Percentiles rank a stretch among this genome's conserved stretches.
Conservation (phyloP, 1,139 yeast genomes). For the Schwanniomyces etchellsii region DNA sequence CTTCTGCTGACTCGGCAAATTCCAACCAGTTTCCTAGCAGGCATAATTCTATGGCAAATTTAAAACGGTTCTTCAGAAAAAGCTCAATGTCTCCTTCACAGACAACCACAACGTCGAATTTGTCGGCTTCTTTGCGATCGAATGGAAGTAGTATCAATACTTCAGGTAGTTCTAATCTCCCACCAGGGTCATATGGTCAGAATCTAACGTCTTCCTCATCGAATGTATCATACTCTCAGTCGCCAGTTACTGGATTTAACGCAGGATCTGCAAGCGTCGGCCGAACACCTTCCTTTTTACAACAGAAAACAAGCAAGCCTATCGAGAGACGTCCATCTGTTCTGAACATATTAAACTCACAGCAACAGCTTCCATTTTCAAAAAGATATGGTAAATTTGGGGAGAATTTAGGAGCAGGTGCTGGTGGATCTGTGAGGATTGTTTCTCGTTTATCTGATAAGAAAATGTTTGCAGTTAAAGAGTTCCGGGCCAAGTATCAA, state of each 20-base stretch:
- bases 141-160: constrained; percentile 17
- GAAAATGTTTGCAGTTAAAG: constrained; percentile 84
- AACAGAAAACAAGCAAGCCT: constrained; percentile 25
- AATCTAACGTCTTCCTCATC: constrained; percentile 27
- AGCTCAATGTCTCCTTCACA: constrained; percentile 25
- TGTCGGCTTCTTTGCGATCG: constrained; percentile 36
- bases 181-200: constrained; percentile 11
- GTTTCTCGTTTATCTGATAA: constrained; percentile 66
- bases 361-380: constrained; percentile 49
- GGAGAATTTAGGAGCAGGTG: constrained; percentile 90
- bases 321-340: constrained; percentile 37
- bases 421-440: constrained; percentile 87
- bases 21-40: constrained; percentile 23
- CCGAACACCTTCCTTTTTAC: constrained; percentile 24
- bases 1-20: constrained; percentile 32
- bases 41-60: constrained; percentile 73
- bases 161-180: constrained; percentile 14
- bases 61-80: constrained; percentile 57
- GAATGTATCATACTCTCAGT: constrained; percentile 25
- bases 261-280: constrained; percentile 20
- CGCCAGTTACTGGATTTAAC: constrained; percentile 18
- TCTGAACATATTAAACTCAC: constrained; percentile 21
- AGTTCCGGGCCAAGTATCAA: constrained; percentile 73
- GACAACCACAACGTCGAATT: constrained; percentile 26
- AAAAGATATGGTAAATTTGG: constrained; percentile 80